Evolutionary conservation across 108 stramenopile species (phyloP).

Genomic region (Cyclostephanos invisitatus): DNA sequence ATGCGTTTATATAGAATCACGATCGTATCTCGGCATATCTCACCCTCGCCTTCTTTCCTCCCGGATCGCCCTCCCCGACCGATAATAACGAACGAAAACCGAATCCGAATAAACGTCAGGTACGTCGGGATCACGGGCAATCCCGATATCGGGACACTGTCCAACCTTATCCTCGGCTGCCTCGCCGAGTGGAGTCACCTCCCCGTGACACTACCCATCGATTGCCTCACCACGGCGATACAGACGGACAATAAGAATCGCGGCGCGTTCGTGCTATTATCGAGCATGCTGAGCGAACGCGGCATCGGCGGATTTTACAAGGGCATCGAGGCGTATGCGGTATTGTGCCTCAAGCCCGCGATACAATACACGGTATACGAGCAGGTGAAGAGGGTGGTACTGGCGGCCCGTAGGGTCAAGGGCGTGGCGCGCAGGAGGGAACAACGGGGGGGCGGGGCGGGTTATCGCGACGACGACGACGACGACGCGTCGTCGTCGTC

Average conservation of each 20-base stretch:
- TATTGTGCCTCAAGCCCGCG: slow-evolving; percentile 92
- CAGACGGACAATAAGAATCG: slow-evolving; percentile 63
- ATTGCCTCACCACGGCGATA: slow-evolving; percentile 77
- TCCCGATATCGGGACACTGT: slow-evolving; percentile 37
- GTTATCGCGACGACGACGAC: neutral
- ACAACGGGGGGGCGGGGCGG: neutral
- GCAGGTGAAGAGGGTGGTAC: slow-evolving; percentile 64
- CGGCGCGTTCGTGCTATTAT: slow-evolving; percentile 57
- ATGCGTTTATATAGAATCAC: too few species aligned
- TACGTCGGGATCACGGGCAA: slow-evolving; percentile 36
- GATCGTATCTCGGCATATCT: neutral
- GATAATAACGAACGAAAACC: neutral
- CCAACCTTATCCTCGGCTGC: slow-evolving; percentile 63
- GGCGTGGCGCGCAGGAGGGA: neutral
- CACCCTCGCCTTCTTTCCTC: neutral
- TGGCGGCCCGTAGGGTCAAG: slow-evolving; percentile 38
- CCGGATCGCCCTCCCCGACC: neutral
- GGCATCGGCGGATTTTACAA: slow-evolving; percentile 82
- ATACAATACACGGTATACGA: slow-evolving; percentile 93
- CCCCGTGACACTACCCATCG: slow-evolving; percentile 88
- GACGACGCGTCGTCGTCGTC: slow-evolving; percentile 28
- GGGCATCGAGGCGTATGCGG: slow-evolving; percentile 84
- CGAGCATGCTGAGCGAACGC: slow-evolving; percentile 60
- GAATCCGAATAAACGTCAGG: slow-evolving; percentile 7
- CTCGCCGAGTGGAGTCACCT: slow-evolving; percentile 87